Evolutionary conservation across 805 yeast species (phyloP).

Genomic region (Maudiozyma bulderi): DNA sequence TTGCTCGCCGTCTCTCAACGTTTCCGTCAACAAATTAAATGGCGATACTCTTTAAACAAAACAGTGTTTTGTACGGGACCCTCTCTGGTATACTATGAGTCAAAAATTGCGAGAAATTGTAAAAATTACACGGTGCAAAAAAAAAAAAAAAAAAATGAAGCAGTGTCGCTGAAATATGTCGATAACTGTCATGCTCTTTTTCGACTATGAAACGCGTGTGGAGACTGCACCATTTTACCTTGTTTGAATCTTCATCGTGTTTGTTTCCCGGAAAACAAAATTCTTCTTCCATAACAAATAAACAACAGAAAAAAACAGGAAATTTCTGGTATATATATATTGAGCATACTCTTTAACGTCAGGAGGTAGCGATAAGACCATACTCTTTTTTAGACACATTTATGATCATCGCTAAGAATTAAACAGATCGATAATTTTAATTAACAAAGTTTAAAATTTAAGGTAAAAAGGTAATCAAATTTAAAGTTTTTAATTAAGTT

Average conservation of each 20-base stretch:
- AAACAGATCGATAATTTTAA: not conserved
- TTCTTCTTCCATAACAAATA: not conserved
- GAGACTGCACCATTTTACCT: too few relatives aligned
- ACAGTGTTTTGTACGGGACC: too few relatives aligned
- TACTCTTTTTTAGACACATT: not conserved
- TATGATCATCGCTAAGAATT: not conserved
- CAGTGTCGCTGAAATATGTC: not conserved
- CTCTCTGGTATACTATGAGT: too few relatives aligned
- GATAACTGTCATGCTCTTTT: constrained; percentile 14
- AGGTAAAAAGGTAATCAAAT: too few relatives aligned
- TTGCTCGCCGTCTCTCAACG: too few relatives aligned
- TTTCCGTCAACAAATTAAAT: too few relatives aligned
- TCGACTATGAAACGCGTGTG: too few relatives aligned
- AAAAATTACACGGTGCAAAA: not conserved
- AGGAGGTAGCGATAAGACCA: constrained; percentile 2
- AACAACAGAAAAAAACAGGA: not conserved
- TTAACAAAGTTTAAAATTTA: too few relatives aligned
- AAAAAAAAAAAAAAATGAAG: not conserved
- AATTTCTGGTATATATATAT: not conserved
- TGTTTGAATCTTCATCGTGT: too few relatives aligned
- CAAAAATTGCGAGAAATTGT: not conserved
- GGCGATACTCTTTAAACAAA: too few relatives aligned
- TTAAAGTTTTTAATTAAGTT: not conserved
- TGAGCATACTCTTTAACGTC: not conserved
- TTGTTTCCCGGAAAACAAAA: not conserved